Base-by-base conservation (phyloP, 1,284 basidiomycete genomes). In the Mixia osmundae region DNA sequence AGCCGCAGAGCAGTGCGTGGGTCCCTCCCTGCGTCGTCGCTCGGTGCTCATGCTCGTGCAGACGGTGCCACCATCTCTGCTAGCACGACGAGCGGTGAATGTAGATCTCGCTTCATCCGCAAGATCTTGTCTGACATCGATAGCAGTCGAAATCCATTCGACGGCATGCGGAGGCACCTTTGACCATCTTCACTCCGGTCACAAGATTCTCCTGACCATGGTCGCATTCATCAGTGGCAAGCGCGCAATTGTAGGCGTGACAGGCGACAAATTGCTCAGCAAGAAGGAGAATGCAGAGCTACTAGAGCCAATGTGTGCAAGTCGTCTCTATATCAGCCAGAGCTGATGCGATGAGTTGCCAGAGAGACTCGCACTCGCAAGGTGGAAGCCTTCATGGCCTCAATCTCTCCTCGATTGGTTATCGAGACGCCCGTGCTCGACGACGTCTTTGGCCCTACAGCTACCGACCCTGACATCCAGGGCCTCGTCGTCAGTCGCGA, bases 181-280 rank as follows among this genome's bases (percentile, higher is more conserved):
- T 54, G 89, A 99, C 57, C 91, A 97, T 53, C 67, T 99, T 12
- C 89, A 99, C 54, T 72, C 83, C 2, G 89, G 89, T 0, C 89
- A 99, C 63, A 95, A 95, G 60, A 87, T 97, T 41, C 67, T 99
- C 25, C 67, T 99, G 4, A 79, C 79, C 48, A 82, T 91, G 69
- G 74, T 71, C 6, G 71, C 76, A 2, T 82, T 78, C 64, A 69
- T 94, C 40, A 65, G 82, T 1, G 57, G 60, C 31, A 57, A 66
- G 44, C 82, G 79, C 54, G 58, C 97, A 50, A 79, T 97, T 44
- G 71, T 91, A 37, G 91, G 91, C 4, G 63, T 97, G 25, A 78
- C 77, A 35, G 74, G 77, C 50, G 76, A 83, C 48, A 55, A 57
- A 2, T 64, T 94, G 11, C 66, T 97, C 7, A 56, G 57, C 35